Conservation (phyloP, 768 basidiomycete genomes). For the Auricularia sp. region DNA sequence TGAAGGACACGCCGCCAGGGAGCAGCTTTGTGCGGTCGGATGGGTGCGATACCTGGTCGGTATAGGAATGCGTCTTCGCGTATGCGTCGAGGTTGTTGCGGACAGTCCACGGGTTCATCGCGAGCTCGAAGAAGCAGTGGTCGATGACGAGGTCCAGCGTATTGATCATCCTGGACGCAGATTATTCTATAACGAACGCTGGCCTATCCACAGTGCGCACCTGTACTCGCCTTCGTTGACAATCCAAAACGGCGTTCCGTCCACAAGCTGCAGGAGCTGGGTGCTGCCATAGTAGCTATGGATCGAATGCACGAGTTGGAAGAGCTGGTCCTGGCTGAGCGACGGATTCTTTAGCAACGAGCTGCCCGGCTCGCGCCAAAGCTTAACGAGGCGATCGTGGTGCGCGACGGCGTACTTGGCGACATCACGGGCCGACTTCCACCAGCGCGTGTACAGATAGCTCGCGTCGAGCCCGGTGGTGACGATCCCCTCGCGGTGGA, state of each 20-base stretch:
- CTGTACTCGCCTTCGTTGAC: constrained; percentile 1
- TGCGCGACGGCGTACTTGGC: background rate
- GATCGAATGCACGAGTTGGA: background rate
- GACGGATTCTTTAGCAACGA: background rate
- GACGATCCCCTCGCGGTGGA: constrained; percentile 1
- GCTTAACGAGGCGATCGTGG: background rate
- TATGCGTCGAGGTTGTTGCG: constrained; percentile 1
- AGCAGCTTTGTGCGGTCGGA: background rate
- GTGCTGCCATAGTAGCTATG: background rate
- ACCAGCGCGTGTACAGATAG: constrained; percentile 1
- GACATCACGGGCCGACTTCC: background rate
- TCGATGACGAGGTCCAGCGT: constrained; percentile 1
- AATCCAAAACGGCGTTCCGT: background rate
- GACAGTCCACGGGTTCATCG: background rate
- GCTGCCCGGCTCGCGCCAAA: background rate
- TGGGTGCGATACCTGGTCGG: background rate
- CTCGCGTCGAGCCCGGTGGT: background rate
- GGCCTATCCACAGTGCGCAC: too few relatives aligned
- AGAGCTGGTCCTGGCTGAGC: background rate
- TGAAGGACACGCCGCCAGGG: background rate
- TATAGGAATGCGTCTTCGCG: background rate
- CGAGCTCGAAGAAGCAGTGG: background rate
- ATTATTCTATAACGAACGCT: too few relatives aligned
- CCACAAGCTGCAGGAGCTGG: background rate
- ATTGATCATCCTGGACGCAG: background rate